These are phyloP conservation scores for Laguncularia racemosa DNA, from an alignment of 345 rosid genomes.

Conservation along the genomic window DNA sequence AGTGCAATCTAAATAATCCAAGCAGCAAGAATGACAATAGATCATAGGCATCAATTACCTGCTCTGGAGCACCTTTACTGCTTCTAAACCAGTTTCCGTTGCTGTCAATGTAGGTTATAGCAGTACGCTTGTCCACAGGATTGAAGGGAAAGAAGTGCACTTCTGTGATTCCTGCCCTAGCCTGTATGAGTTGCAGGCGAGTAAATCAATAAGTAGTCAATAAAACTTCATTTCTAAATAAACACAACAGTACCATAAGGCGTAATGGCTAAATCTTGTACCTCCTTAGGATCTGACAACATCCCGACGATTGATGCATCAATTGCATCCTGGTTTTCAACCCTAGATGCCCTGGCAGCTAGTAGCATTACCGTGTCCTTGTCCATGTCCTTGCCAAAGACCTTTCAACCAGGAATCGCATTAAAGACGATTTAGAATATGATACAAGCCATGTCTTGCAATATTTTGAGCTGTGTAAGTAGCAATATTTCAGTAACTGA, in stretches of 20 bases:
- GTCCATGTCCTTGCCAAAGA: slow-evolving; percentile 19
- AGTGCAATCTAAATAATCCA: too few species aligned
- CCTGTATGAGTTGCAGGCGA: slow-evolving; percentile 5
- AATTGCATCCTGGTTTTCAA: slow-evolving; percentile 48
- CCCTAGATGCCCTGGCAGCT: slow-evolving; percentile 44
- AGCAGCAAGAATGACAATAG: too few species aligned
- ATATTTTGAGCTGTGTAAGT: not conserved
- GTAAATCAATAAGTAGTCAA: too few species aligned
- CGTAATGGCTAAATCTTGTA: not conserved
- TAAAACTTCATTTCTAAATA: too few species aligned
- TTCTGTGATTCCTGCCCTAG: slow-evolving; percentile 39
- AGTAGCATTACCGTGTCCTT: slow-evolving; percentile 22
- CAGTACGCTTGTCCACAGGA: slow-evolving; percentile 44
- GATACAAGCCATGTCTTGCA: not conserved
- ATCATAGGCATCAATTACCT: slow-evolving; percentile 11
- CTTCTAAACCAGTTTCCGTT: slow-evolving; percentile 33
- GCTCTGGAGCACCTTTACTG: slow-evolving; percentile 51
- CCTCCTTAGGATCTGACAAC: slow-evolving; percentile 41
- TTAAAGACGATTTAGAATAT: not conserved
- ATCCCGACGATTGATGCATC: slow-evolving; percentile 42
- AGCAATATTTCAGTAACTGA: not conserved
- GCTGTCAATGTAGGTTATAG: slow-evolving; percentile 34
- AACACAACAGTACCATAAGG: not conserved
- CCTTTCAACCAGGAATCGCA: not conserved
- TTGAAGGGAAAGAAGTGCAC: slow-evolving; percentile 50